phyloP scores from a whole-genome alignment of 306 rosid species.

The Ceratonia siliqua region DNA sequence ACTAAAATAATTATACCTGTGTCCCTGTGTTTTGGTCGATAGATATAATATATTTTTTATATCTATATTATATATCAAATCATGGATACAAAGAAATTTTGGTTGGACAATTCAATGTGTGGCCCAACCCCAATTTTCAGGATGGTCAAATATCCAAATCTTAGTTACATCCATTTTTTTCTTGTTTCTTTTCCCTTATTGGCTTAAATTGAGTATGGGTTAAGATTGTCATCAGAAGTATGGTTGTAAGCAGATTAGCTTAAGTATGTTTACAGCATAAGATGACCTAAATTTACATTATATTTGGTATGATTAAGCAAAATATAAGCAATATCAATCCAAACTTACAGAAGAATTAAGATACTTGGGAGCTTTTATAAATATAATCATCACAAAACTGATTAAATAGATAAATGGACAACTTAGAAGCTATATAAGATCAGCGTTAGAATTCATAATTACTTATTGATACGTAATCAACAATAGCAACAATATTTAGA shows the following conservation, averaged over 20 bases:
- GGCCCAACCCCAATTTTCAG: background rate
- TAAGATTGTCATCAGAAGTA: background rate
- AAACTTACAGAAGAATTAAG: no score
- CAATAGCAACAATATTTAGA: no score
- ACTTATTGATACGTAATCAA: no score
- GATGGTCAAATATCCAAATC: constrained; percentile 4
- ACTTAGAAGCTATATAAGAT: no score
- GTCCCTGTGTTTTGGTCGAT: background rate
- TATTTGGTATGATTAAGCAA: no score
- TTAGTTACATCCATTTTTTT: background rate
- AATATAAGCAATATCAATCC: no score
- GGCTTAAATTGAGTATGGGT: background rate
- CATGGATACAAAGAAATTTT: background rate
- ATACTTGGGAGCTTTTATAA: no score
- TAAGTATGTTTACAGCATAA: no score
- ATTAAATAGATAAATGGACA: no score
- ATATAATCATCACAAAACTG: no score
- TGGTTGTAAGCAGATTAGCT: background rate
- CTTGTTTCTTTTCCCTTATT: background rate
- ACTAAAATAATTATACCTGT: constrained; percentile 2
- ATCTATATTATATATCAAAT: background rate
- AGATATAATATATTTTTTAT: constrained; percentile 8
- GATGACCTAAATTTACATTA: no score
- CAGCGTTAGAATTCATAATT: no score
- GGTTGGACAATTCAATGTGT: background rate